Percentiles rank a stretch among this genome's conserved stretches.
These are phyloP conservation scores for Suhomyces sp. DNA, from an alignment of 805 yeast species.

Conservation along the genomic window DNA sequence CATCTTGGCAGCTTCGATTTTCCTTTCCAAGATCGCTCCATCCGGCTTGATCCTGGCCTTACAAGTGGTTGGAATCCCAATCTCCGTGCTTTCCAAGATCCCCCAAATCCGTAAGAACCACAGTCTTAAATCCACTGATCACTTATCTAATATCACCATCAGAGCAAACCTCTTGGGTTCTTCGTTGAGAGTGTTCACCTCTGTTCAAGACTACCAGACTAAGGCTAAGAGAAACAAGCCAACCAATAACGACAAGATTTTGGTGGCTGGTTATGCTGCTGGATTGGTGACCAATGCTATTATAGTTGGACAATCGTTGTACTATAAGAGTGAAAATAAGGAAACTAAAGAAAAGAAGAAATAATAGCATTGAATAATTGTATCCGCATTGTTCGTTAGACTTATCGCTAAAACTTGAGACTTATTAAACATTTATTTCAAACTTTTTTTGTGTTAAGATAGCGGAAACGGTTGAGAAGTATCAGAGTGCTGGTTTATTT, in stretches of 20 bases:
- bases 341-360: not conserved
- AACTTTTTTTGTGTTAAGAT: no score
- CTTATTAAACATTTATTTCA: no score
- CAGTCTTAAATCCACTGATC: constrained; percentile 34
- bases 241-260: constrained; percentile 26
- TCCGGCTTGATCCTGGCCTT: constrained; percentile 24
- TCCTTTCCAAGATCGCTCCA: constrained; percentile 35
- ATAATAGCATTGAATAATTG: no score
- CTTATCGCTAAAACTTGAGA: no score
- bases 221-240: constrained; percentile 16
- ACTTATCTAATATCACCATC: constrained; percentile 38
- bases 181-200: constrained; percentile 39
- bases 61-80: constrained; percentile 39
- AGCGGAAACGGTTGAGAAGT: no score
- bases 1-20: constrained; percentile 26
- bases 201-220: constrained; percentile 29
- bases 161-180: constrained; percentile 43
- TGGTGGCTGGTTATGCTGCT: constrained; percentile 40
- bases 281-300: constrained; percentile 34
- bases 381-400: no score
- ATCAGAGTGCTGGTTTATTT: no score
- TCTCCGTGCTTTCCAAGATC: constrained; percentile 35
- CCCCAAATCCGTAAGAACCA: constrained; percentile 41
- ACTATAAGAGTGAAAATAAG: constrained; percentile 14
- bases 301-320: constrained; percentile 36